Evolutionary conservation across 2,329 filamentous ascomycete genomes (phyloP), one percentile per base, ranked within the genome.

Genomic region (Metarhizium humberi): DNA sequence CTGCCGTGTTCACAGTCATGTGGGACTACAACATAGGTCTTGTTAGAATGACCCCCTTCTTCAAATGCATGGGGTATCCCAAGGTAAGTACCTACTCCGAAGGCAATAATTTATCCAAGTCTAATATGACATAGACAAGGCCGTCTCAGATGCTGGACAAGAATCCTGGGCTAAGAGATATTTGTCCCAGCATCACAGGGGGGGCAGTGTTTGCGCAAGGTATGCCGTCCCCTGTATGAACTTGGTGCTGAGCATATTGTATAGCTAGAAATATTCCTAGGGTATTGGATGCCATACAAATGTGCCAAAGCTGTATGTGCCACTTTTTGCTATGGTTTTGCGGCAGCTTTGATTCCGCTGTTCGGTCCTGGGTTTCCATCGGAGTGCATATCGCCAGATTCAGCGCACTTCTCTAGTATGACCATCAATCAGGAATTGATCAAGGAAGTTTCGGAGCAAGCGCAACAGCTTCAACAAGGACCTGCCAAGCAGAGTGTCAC

Each of bases 11-110:
- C 68, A 82, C 81, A 1, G 85, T 97, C 58, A 91, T 96, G 82
- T 99, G 94, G 94, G 94, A 99, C 70, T 96, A 96, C 74, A 92
- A 95, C 63, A 84, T 92, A 58, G 94, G 94, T 8, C 84, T 97
- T 34, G 92, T 97, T 59, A 86, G 92, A 58, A 95, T 95, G 71
- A 96, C 92, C 2, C 88, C 91, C 32, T 89, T 97, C 67, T 97
- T 97, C 79, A 96, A 96, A 70, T 91, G 88, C 61, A 86, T 86
- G 67, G 85, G 87, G 60, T 92, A 92, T 66, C 81, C 86, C 60
- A 99, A 99, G 84, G 92, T 91, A 68, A 66, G 53, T 40, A 16
- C 6, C 20, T 4, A 30, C 4, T 20, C 18, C 25, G 8, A 8
- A 25, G 4, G 42, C n/a, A n/a, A 5, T 2, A 3, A 6, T n/a